Evolutionary conservation across 179 eudicot species (phyloP), one percentile per base, ranked within the genome.

Genomic region (Beta corolliflora): DNA sequence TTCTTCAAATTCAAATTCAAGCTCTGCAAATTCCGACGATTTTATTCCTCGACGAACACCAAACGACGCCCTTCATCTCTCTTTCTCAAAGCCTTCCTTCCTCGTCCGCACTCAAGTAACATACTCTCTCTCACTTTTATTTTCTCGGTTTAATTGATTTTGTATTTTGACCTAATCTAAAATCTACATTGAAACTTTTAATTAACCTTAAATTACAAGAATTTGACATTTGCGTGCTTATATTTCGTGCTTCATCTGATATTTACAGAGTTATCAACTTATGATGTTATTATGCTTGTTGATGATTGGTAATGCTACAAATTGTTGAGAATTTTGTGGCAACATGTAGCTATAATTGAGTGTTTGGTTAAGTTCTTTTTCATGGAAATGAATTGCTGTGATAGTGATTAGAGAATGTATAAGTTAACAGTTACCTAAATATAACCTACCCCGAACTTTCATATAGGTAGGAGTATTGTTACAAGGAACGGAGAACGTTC

Each of bases 31-130:
- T 61, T 70, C 81, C 14, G 77, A 83, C 13, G 86, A 86, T 46
- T 83, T 86, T 78, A 23, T 86, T n/a, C 88, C 86, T 72, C 81
- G 71, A 12, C 65, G 69, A 74, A 29, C 78, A 11, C 82, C 36
- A 60, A 2, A 53, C 50, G 50, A 84, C 58, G 63, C 45, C 50
- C 87, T 78, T 70, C 86, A 60, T 41, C 91, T 89, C 66, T 88
- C 92, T 18, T 19, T 85, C 66, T 74, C 91, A 13, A 91, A 88
- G 67, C 93, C 92, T 29, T 83, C 93, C 10, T 85, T 90, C 81
- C 74, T 90, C 48, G 86, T 93, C 76, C 91, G 87, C 77, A 88
- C 97, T 15, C 88, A 93, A 93, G 95, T 67, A 80, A 19, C 41
- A 36, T 36, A 58, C 36, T n/a, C 36, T n/a, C 25, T 29, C 31